Base-by-base conservation (phyloP, 2,329 filamentous ascomycete species). In the Ceratocystis smalleyi region DNA sequence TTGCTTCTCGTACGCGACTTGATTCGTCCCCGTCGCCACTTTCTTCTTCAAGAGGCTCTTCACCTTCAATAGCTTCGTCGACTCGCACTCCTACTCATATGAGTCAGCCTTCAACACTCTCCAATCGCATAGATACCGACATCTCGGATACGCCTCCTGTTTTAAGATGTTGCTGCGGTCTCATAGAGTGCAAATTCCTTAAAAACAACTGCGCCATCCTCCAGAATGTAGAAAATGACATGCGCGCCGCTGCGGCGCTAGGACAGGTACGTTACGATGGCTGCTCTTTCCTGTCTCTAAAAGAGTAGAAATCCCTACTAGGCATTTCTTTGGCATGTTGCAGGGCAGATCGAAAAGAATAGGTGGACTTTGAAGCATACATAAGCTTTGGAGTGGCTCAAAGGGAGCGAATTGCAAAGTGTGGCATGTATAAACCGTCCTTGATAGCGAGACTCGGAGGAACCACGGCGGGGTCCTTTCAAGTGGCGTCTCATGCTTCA, bases 91-190 rank as follows among this genome's bases (percentile, higher is more conserved):
- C 49, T n/a, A 63, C 51, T 27, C 49, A 43, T n/a, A 55, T 43
- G 51, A 55, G 12, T n/a, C 62, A 55, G 17, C 49, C 51, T 43
- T 43, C 27, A 55, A 43, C 51, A 59, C 47, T 35, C 3, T 27
- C 61, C 35, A 32, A 32, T 19, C 43, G 15, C 15, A 30, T 30
- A 15, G 24, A 27, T 22, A 19, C 22, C 10, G 45, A 54, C 32
- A 27, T 51, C 15, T 40, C 64, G 45, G 69, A 71, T 51, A 68
- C 71, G 61, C 67, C 57, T 64, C 71, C 62, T 71, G 75, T 54
- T 69, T 75, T 84, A 68, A 77, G 75, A 61, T 97, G 94, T 79
- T 99, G 92, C 77, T 99, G 92, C 77, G 91, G 91, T 65, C 85
- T 84, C 69, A 73, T 79, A 67, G 85, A 90, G 70, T 97, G 92